Conservation (phyloP, 2,329 filamentous ascomycete species). For the Magnaporthiopsis poae region DNA sequence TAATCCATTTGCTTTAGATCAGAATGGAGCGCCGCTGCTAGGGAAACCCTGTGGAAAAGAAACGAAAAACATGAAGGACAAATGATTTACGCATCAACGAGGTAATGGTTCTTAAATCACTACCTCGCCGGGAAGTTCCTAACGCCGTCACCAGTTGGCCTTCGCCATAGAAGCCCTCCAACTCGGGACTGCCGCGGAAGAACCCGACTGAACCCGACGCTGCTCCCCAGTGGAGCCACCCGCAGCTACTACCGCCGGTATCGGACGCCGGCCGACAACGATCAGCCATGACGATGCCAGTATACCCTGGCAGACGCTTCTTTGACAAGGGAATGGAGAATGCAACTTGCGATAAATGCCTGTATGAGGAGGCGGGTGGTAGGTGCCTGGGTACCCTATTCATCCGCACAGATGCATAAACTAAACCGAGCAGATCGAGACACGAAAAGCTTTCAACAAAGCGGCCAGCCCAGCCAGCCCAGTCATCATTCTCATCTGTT, state of each 20-base stretch:
- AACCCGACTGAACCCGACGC: not conserved
- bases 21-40: too few species aligned
- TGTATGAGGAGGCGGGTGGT: too few species aligned
- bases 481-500: not conserved
- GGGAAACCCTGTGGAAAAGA: too few species aligned
- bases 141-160: not conserved
- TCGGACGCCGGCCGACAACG: not conserved
- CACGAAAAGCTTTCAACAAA: not conserved
- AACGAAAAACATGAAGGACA: not conserved
- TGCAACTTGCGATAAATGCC: too few species aligned
- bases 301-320: too few species aligned
- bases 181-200: not conserved
- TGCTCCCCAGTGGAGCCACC: not conserved
- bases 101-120: not conserved
- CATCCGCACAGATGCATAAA: not conserved
- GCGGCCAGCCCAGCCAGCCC: not conserved
- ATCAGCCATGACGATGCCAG: too few species aligned
- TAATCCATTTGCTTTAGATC: not conserved
- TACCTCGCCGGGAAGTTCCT: too few species aligned
- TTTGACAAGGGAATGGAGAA: too few species aligned
- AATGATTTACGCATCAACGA: not conserved
- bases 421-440: not conserved
- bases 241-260: too few species aligned
- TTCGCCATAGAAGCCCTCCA: not conserved
- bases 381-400: too few species aligned